phyloP scores from a whole-genome alignment of 192 early-diverging fungal species.

The Backusella mclennaniae region DNA sequence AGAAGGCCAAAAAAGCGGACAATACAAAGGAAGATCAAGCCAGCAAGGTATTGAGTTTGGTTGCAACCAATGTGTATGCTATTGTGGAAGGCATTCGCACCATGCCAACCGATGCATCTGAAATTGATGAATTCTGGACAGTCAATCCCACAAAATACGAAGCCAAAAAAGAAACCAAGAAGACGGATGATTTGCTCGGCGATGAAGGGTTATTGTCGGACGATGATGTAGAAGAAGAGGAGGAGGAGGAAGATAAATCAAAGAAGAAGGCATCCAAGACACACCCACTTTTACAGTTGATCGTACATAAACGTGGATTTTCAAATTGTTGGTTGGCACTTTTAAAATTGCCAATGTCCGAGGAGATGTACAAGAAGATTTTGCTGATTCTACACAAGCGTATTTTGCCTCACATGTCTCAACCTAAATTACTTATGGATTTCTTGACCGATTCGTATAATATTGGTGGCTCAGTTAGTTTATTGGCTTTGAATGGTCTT shows the following conservation, averaged over 20 bases:
- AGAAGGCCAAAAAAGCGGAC: slow-evolving; percentile 18
- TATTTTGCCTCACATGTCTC: slow-evolving; percentile 83
- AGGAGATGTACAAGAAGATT: slow-evolving; percentile 77
- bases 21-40: background rate
- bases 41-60: slow-evolving; percentile 15
- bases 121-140: slow-evolving; percentile 67
- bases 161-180: background rate
- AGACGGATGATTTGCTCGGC: slow-evolving; percentile 18
- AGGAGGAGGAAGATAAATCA: slow-evolving; percentile 23
- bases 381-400: slow-evolving; percentile 83
- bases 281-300: slow-evolving; percentile 39
- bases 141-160: slow-evolving; percentile 41
- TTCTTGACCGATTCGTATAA: slow-evolving; percentile 92
- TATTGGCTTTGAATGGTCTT: slow-evolving; percentile 93
- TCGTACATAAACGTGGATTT: slow-evolving; percentile 68
- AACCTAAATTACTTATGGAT: slow-evolving; percentile 83
- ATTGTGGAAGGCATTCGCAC: slow-evolving; percentile 58
- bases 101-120: slow-evolving; percentile 53
- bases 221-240: slow-evolving; percentile 32
- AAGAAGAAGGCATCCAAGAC: slow-evolving; percentile 26
- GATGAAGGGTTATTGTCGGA: slow-evolving; percentile 20
- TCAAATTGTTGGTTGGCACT: slow-evolving; percentile 78
- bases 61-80: slow-evolving; percentile 59
- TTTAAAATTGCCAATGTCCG: slow-evolving; percentile 67
- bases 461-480: slow-evolving; percentile 80